Evolutionary conservation across 1,284 basidiomycete genomes (phyloP).

Genomic region (Wallemia mellicola): DNA sequence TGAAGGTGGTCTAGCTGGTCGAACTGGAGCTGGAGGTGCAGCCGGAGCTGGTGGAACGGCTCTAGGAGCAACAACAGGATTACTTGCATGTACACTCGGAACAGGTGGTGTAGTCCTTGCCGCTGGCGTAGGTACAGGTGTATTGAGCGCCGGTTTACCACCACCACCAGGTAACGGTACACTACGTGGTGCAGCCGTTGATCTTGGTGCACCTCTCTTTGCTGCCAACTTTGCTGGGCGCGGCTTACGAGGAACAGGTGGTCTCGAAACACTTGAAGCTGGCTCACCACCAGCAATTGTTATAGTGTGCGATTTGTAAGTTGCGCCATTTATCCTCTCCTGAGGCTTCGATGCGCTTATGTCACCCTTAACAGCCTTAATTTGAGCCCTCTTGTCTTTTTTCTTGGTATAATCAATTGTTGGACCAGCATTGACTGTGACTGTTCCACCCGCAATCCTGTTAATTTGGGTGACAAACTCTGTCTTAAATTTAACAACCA

Average conservation of each 20-base stretch:
- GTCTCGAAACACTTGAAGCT: conserved; percentile 19
- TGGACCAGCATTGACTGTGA: conserved; percentile 42
- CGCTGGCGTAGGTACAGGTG: conserved; percentile 32
- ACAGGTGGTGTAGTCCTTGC: conserved; percentile 15
- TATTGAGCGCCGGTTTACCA: conserved; percentile 1
- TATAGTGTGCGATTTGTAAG: conserved; percentile 81
- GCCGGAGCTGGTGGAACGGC: conserved; percentile 15
- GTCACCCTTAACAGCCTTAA: conserved; percentile 75
- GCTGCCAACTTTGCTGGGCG: not conserved
- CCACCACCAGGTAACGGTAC: not conserved
- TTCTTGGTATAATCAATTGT: conserved; percentile 71
- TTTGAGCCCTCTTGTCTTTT: conserved; percentile 73
- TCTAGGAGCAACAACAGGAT: conserved; percentile 8
- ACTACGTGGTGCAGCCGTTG: not conserved
- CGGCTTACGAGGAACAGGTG: not conserved
- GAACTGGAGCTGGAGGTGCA: conserved; percentile 19
- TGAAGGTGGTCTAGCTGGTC: conserved; percentile 19
- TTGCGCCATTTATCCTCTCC: conserved; percentile 30
- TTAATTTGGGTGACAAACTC: conserved; percentile 62
- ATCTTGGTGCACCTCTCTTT: not conserved
- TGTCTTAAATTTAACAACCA: conserved; percentile 85
- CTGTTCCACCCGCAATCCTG: conserved; percentile 44
- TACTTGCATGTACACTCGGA: conserved; percentile 8
- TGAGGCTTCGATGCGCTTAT: conserved; percentile 20
- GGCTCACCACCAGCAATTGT: conserved; percentile 61